phyloP scores from a whole-genome alignment of 2,329 filamentous ascomycete species.

The Beauveria brongniartii region DNA sequence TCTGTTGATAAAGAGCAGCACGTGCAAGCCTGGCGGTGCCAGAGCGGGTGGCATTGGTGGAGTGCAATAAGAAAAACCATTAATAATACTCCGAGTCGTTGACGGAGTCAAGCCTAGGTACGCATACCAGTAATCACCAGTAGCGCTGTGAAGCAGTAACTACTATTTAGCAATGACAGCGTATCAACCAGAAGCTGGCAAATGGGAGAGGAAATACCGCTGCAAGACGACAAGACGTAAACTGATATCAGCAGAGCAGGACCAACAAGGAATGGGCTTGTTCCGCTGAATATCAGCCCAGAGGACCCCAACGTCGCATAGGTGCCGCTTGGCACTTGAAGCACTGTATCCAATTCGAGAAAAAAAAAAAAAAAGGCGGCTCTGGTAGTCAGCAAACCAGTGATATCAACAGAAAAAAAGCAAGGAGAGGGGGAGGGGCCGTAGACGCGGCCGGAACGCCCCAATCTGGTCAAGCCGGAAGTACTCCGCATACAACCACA shows the following conservation, averaged over 20 bases:
- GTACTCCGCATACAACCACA: not conserved
- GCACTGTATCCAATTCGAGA: not conserved
- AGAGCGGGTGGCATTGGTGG: not conserved
- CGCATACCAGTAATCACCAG: not conserved
- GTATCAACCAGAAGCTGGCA: too few relatives aligned
- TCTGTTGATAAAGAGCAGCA: not conserved
- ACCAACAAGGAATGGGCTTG: not conserved
- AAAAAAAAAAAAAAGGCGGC: not conserved
- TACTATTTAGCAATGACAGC: too few relatives aligned
- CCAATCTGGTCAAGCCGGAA: not conserved
- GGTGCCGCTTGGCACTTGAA: too few relatives aligned
- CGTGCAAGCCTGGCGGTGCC: not conserved
- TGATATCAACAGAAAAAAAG: not conserved
- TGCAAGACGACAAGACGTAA: too few relatives aligned
- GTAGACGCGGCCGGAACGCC: not conserved
- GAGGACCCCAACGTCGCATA: too few relatives aligned
- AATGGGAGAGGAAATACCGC: too few relatives aligned
- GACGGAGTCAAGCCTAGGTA: not conserved
- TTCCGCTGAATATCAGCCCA: conserved; percentile 3
- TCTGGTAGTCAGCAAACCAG: not conserved
- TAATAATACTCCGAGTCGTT: conserved; percentile 7
- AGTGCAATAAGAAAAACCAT: not conserved
- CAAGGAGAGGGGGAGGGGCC: too few relatives aligned
- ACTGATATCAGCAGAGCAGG: too few relatives aligned
- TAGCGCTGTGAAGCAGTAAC: not conserved